Evolutionary conservation across 2,329 filamentous ascomycete genomes (phyloP), one percentile per base, ranked within the genome.

Genomic region (Monosporascus sp.): DNA sequence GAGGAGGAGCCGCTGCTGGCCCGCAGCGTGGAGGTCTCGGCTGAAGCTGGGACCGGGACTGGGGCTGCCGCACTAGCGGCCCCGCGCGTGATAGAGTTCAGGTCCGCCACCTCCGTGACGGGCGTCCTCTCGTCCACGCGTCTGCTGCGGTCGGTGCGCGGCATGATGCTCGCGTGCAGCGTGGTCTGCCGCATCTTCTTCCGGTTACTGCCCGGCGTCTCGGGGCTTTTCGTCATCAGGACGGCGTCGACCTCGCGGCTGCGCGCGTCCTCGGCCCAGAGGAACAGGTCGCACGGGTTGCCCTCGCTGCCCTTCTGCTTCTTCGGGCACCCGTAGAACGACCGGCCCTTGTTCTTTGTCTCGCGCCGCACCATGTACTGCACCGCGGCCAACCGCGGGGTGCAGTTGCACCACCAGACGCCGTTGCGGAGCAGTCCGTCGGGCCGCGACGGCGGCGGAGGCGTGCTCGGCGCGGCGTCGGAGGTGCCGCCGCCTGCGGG

Each of bases 211-310:
- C 27, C 27, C 2, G 55, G 56, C 3, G 56, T 58, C 20, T 45
- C 24, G 45, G 27, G 27, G 27, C 9, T 31, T 9, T 11, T 31
- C 27, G 9, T 78, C 52, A 63, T 71, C 50, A 76, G 52, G 20
- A 80, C 66, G 9, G 74, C 72, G 14, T 63, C 63, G 48, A 70
- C 65, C 62, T 81, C 77, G 50, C 80, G 70, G 18, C 60, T 54
- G 42, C 70, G 66, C 0, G 81, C 81, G 44, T 82, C 75, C 15
- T 80, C 74, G 7, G 78, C 71, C 79, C 80, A 84, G 0, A 85
- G 65, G 57, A 83, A 85, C 66, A 85, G 82, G 1, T 70, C 70
- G 60, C 82, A 85, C 25, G 71, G 64, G 44, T 70, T 68, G 22
- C 72, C 68, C 49, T 59, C 56, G n/a, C 68, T 60, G 31, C 66